Evolutionary conservation across 192 early-diverging fungal genomes (phyloP).

Genomic region (Chytriomyces hyalinus): DNA sequence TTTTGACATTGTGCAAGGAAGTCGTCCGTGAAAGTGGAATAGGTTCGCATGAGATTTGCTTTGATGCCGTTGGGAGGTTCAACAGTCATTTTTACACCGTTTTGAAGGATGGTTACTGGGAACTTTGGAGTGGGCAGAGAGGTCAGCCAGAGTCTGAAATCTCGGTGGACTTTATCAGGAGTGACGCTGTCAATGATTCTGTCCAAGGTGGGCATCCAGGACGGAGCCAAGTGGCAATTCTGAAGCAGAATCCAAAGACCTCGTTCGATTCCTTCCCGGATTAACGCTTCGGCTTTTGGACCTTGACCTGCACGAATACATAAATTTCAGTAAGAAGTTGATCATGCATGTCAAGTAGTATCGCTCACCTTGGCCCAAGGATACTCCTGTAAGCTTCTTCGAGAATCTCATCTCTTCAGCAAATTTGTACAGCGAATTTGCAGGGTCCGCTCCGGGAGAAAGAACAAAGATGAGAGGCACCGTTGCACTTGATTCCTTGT

Average conservation of each 20-base stretch:
- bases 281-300: conserved; percentile 61
- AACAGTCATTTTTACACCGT: conserved; percentile 66
- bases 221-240: conserved; percentile 64
- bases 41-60: conserved; percentile 61
- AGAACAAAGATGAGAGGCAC: conserved; percentile 65
- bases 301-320: conserved; percentile 48
- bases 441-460: conserved; percentile 64
- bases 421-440: conserved; percentile 63
- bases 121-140: conserved; percentile 66
- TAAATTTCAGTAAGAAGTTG: background rate
- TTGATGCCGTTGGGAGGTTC: conserved; percentile 68
- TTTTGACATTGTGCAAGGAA: conserved; percentile 53
- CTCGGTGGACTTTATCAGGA: conserved; percentile 61
- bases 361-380: conserved; percentile 55
- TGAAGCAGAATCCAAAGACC: conserved; percentile 65
- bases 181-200: conserved; percentile 62
- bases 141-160: conserved; percentile 64
- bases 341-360: background rate
- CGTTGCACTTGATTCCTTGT: conserved; percentile 60
- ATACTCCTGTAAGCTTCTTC: conserved; percentile 61
- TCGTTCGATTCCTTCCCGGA: conserved; percentile 65
- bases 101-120: conserved; percentile 65
- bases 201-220: conserved; percentile 67
- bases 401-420: conserved; percentile 66
- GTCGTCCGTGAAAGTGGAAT: conserved; percentile 65